Base-by-base conservation (phyloP, 73 alveolate species). In the Paramecium tetraurelia region DNA sequence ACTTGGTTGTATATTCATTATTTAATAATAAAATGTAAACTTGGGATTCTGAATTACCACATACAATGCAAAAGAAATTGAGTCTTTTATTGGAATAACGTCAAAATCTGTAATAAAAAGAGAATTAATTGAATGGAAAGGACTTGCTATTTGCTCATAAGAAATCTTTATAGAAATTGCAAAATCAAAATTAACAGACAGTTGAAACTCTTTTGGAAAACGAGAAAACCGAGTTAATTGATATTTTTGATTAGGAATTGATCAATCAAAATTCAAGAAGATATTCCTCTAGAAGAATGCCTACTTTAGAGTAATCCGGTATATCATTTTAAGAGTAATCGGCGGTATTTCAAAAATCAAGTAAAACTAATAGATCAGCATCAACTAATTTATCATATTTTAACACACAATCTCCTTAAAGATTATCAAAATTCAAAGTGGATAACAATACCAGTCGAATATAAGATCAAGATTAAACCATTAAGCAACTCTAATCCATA, bases 281-380 rank as follows among this genome's bases (percentile, higher is more conserved):
- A 24, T 44, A 35, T 72, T 72, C 86, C 1, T 72, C 59, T 16
- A 20, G 35, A 35, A 72, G 86, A 40, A 72, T 80, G 75, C 90
- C 90, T 35, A 80, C 75, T n/a, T 46, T 80, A 44, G 90, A 80
- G 24, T 80, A 80, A 48, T 80, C 90, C 4, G 57, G 76, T 11
- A 80, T 80, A 3, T 80, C 90, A 80, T 80, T 80, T 46, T 21
- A 80, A 41, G 75, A 80, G 16, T 24, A 80, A 80, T 80, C 90
- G 7, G 90, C 90, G 7, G 72, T 80, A 41, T 80, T 76, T 46
- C 75, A 46, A 14, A 80, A 80, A 80, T 80, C 90, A 18, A 44
- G 4, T 24, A 80, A 80, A 80, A 80, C 90, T 43, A 80, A 80
- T 48, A 80, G 90, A 48, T 80, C 90, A 22, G 90, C 90, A 44